Percentiles rank a stretch among this genome's conserved stretches.
phyloP scores from a whole-genome alignment of 192 early-diverging fungal genomes.

The Entomortierella parvispora region DNA sequence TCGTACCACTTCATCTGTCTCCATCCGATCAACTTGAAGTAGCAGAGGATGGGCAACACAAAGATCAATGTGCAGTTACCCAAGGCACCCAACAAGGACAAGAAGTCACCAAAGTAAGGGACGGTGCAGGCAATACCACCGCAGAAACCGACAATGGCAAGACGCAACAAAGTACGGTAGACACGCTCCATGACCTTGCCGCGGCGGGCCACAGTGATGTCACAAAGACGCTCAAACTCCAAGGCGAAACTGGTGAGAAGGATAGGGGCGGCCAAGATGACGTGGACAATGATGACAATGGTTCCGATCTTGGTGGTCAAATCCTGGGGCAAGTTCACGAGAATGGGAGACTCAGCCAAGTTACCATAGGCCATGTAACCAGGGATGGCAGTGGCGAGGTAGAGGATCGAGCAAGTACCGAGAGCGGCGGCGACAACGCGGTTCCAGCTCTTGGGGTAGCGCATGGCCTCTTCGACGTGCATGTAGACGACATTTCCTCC shows the following conservation, averaged over 20 bases:
- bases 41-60: slow-evolving; percentile 78
- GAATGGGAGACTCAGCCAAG: slow-evolving; percentile 70
- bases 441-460: slow-evolving; percentile 69
- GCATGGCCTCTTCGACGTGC: slow-evolving; percentile 85
- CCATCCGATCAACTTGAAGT: slow-evolving; percentile 74
- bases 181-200: slow-evolving; percentile 54
- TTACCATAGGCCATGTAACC: slow-evolving; percentile 79
- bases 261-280: slow-evolving; percentile 77
- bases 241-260: slow-evolving; percentile 73
- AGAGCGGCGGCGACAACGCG: slow-evolving; percentile 70
- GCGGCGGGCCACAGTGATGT: slow-evolving; percentile 62
- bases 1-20: slow-evolving; percentile 45
- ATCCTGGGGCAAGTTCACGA: slow-evolving; percentile 71
- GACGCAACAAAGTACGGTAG: slow-evolving; percentile 63
- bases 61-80: slow-evolving; percentile 79
- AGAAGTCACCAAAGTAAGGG: slow-evolving; percentile 79
- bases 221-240: slow-evolving; percentile 72
- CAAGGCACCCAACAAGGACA: slow-evolving; percentile 78
- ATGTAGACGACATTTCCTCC: slow-evolving; percentile 83
- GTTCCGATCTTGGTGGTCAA: slow-evolving; percentile 55
- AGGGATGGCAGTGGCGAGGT: slow-evolving; percentile 69
- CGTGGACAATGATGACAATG: slow-evolving; percentile 78
- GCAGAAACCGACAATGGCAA: slow-evolving; percentile 58
- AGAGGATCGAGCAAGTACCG: slow-evolving; percentile 71
- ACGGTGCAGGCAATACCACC: slow-evolving; percentile 65